A percentile compares a stretch with the other conserved stretches of the same genome.
These are phyloP conservation scores for Sugiyamaella paludigena DNA, from an alignment of 1,139 yeast genomes.

Conservation along the genomic window DNA sequence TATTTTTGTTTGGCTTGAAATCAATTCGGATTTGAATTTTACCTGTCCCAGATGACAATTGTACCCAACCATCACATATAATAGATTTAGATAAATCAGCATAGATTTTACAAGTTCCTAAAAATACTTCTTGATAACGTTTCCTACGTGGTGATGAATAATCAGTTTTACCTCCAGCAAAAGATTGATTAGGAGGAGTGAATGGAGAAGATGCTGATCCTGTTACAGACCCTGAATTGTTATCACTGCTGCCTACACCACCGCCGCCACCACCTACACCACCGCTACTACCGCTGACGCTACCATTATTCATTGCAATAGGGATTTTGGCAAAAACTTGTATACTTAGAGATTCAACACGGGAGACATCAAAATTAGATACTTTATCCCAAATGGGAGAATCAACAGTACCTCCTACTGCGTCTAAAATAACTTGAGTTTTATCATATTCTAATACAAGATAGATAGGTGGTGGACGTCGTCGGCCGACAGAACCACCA, in stretches of 20 bases:
- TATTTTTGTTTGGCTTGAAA: conserved; percentile 69
- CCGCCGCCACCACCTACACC: conserved; percentile 9
- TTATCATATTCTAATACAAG: conserved; percentile 47
- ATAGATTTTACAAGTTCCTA: conserved; percentile 38
- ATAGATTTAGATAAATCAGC: conserved; percentile 23
- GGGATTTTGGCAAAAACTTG: conserved; percentile 80
- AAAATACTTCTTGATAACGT: conserved; percentile 39
- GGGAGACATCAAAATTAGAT: conserved; percentile 87
- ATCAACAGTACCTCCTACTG: conserved; percentile 65
- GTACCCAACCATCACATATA: conserved; percentile 32
- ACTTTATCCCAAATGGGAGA: conserved; percentile 79
- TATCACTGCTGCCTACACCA: conserved; percentile 3
- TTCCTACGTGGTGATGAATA: conserved; percentile 11
- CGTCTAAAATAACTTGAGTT: conserved; percentile 79
- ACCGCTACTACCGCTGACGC: conserved; percentile 8
- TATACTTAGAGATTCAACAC: conserved; percentile 55
- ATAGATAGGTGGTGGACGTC: conserved; percentile 38
- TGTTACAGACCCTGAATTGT: no score
- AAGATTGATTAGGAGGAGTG: conserved; percentile 17
- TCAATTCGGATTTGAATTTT: conserved; percentile 62
- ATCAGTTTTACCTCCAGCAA: conserved; percentile 1
- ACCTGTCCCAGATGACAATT: conserved; percentile 41
- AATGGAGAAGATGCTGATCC: conserved; percentile 14
- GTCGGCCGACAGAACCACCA: conserved; percentile 9
- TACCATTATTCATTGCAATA: conserved; percentile 14